Conservation (phyloP, 352 stramenopile species). For the Pythium vanterpoolii region DNA sequence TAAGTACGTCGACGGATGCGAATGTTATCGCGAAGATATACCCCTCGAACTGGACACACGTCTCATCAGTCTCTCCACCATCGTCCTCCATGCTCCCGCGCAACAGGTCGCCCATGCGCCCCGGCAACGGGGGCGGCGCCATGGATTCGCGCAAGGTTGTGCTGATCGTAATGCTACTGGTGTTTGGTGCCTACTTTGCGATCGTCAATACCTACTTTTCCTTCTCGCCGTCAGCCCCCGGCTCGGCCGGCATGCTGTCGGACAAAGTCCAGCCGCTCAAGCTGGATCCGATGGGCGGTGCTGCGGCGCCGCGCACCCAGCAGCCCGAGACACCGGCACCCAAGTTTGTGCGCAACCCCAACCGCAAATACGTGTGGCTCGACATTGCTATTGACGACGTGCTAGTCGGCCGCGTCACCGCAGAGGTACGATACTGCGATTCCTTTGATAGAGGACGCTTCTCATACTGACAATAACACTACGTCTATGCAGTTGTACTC, state of each 20-base stretch:
- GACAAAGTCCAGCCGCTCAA: conserved; percentile 8
- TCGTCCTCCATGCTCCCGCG: conserved; percentile 32
- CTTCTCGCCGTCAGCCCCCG: conserved; percentile 16
- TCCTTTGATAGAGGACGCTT: too few species aligned
- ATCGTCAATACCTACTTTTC: conserved; percentile 68
- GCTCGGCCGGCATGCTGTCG: not conserved
- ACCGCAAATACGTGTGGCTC: conserved; percentile 84
- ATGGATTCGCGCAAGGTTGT: conserved; percentile 56
- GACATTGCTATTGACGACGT: conserved; percentile 78
- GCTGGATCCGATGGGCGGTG: not conserved
- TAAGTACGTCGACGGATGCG: not conserved
- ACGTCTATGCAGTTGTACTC: conserved; percentile 74
- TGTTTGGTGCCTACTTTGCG: conserved; percentile 66
- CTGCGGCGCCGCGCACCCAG: not conserved
- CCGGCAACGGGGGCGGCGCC: conserved; percentile 7
- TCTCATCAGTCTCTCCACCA: not conserved
- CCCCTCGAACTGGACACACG: not conserved
- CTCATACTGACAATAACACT: not conserved
- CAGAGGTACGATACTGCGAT: conserved; percentile 36
- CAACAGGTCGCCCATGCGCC: conserved; percentile 11
- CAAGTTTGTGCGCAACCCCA: conserved; percentile 50
- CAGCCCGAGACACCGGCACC: not conserved
- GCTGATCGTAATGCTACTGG: conserved; percentile 42
- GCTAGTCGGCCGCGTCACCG: conserved; percentile 65
- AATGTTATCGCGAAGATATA: not conserved